Conservation (phyloP, 2,329 filamentous ascomycete genomes). For the Nectriaceae sp. region DNA sequence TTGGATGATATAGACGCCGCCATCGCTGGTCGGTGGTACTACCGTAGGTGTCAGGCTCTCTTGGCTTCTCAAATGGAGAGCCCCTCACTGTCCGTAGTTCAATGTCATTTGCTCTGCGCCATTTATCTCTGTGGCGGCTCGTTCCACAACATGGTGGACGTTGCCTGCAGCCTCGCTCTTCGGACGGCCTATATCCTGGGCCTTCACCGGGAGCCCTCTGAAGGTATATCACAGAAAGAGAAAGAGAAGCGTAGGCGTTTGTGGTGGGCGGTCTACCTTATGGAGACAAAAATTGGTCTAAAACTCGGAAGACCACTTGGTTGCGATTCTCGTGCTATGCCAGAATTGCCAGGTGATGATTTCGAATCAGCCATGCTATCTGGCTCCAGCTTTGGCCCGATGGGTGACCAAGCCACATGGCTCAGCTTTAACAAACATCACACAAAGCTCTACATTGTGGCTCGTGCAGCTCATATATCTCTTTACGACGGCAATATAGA, state of each 20-base stretch:
- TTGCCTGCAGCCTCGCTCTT: constrained; percentile 40
- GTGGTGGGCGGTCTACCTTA: constrained; percentile 53
- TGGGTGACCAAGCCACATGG: constrained; percentile 20
- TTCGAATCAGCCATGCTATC: neutral
- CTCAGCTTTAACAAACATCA: constrained; percentile 19
- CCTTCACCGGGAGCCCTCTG: constrained; percentile 47
- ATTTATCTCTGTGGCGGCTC: constrained; percentile 50
- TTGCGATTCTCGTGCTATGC: neutral
- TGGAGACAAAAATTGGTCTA: constrained; percentile 49
- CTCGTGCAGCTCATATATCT: constrained; percentile 29
- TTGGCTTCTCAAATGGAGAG: constrained; percentile 47
- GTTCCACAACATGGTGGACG: constrained; percentile 50
- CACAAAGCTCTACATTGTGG: constrained; percentile 17
- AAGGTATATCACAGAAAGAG: constrained; percentile 31
- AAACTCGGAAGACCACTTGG: constrained; percentile 42
- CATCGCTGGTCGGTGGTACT: constrained; percentile 48
- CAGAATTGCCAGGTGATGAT: neutral
- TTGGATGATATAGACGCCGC: constrained; percentile 43
- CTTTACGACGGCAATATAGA: no score
- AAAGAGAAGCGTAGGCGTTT: constrained; percentile 49
- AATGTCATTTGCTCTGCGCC: constrained; percentile 46
- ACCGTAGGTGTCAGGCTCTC: constrained; percentile 47
- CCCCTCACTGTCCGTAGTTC: constrained; percentile 48
- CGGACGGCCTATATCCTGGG: constrained; percentile 49
- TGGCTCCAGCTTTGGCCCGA: constrained; percentile 8